These are phyloP conservation scores for Beauveria rudraprayagi DNA, from an alignment of 2,329 filamentous ascomycete species.

Conservation along the genomic window DNA sequence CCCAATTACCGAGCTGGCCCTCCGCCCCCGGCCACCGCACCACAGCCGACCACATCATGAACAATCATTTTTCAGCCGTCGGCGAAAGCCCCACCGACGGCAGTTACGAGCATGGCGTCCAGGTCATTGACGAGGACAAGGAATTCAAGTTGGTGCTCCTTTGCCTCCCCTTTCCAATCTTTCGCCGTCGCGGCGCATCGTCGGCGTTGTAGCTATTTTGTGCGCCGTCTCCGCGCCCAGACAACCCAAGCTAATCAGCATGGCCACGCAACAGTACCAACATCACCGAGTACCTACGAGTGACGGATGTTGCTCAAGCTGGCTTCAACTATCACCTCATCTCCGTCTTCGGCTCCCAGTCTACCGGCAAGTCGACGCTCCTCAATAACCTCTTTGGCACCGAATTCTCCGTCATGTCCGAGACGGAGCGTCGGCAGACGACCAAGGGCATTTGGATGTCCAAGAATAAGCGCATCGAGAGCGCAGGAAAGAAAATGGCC, in stretches of 20 bases:
- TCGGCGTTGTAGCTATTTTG: background rate
- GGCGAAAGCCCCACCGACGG: slow-evolving; percentile 56
- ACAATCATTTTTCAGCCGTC: slow-evolving; percentile 72
- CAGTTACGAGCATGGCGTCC: slow-evolving; percentile 85
- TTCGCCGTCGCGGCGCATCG: background rate
- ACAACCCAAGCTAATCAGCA: slow-evolving; percentile 12
- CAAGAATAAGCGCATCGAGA: slow-evolving; percentile 71
- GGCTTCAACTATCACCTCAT: slow-evolving; percentile 99
- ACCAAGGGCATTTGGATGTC: slow-evolving; percentile 99
- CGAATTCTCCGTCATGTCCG: slow-evolving; percentile 95
- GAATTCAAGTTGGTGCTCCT: slow-evolving; percentile 70
- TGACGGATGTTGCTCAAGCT: slow-evolving; percentile 72
- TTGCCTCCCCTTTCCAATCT: slow-evolving; percentile 11
- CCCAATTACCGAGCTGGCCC: slow-evolving; percentile 7
- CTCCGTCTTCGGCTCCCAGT: slow-evolving; percentile 97
- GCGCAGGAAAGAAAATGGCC: slow-evolving; percentile 60
- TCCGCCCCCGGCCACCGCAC: background rate
- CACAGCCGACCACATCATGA: slow-evolving; percentile 43
- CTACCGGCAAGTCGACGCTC: slow-evolving; percentile 94
- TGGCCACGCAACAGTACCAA: slow-evolving; percentile 47
- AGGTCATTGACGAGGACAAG: slow-evolving; percentile 84
- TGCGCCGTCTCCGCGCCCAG: slow-evolving; percentile 3
- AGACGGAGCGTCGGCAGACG: slow-evolving; percentile 86
- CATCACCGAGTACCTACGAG: slow-evolving; percentile 72
- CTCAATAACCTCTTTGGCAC: slow-evolving; percentile 95